phyloP scores from a whole-genome alignment of 1,284 basidiomycete species.

The Psilocybe mexicana region DNA sequence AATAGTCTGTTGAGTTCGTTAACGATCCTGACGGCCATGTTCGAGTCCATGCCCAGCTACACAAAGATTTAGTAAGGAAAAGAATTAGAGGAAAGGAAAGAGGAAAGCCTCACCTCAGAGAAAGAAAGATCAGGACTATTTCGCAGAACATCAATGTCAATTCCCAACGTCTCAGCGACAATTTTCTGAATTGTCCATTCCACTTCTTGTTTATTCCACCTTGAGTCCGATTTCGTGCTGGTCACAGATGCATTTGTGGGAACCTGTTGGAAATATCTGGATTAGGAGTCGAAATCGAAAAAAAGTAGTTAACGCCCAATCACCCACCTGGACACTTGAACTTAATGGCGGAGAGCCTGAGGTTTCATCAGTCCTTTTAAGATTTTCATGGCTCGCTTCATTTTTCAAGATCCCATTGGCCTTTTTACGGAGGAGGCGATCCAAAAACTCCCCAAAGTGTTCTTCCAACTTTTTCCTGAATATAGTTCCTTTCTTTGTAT shows the following conservation, averaged over 20 bases:
- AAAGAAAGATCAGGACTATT: constrained; percentile 12
- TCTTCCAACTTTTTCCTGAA: constrained; percentile 33
- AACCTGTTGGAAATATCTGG: no score
- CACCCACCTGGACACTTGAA: no score
- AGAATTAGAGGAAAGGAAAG: background rate
- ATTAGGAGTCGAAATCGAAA: no score
- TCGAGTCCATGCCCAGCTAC: constrained; percentile 30
- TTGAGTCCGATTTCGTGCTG: no score
- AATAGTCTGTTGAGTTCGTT: constrained; percentile 26
- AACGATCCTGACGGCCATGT: constrained; percentile 29
- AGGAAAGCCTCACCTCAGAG: constrained; percentile 11
- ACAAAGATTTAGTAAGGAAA: background rate
- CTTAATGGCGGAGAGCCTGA: no score
- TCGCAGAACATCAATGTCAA: background rate
- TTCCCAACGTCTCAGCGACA: constrained; percentile 3
- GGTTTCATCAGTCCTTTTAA: no score
- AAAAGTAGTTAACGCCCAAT: no score
- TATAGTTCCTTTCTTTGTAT: constrained; percentile 28
- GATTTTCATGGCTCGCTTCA: no score
- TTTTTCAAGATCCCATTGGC: background rate
- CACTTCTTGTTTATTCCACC: constrained; percentile 4
- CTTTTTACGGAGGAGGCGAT: background rate
- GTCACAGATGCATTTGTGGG: no score
- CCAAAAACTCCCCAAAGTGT: constrained; percentile 18
- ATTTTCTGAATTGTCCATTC: background rate